Evolutionary conservation across 1,284 basidiomycete species (phyloP).

Genomic region (Tylopilus sp.): DNA sequence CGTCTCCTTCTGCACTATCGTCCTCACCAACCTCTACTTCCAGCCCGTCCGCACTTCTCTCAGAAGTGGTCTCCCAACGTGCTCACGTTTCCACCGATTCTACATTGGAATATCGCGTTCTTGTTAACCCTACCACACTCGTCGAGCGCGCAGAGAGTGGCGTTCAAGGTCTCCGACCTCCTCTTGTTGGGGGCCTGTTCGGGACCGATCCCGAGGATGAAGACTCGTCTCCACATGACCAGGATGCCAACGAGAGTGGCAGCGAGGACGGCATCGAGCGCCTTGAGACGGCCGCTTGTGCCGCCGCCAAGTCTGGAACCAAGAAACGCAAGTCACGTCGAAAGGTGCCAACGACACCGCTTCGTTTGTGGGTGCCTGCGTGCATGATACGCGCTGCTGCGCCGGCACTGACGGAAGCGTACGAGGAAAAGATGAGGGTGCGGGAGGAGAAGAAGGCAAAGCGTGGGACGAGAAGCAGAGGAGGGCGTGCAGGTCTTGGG

Average conservation of each 20-base stretch:
- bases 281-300: slow-evolving; percentile 55
- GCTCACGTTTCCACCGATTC: slow-evolving; percentile 75
- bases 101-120: slow-evolving; percentile 78
- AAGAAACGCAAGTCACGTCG: slow-evolving; percentile 51
- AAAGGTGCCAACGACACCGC: slow-evolving; percentile 56
- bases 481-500: slow-evolving; percentile 3
- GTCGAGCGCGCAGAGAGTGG: slow-evolving; percentile 73
- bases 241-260: slow-evolving; percentile 50
- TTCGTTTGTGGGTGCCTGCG: slow-evolving; percentile 82
- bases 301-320: slow-evolving; percentile 45
- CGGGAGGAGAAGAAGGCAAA: slow-evolving; percentile 63
- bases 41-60: slow-evolving; percentile 46
- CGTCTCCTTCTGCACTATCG: slow-evolving; percentile 10
- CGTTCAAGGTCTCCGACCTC: slow-evolving; percentile 67
- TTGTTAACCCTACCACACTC: slow-evolving; percentile 72
- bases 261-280: slow-evolving; percentile 47
- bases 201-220: slow-evolving; percentile 56
- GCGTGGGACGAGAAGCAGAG: slow-evolving; percentile 43
- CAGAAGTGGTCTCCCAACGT: slow-evolving; percentile 58
- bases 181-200: slow-evolving; percentile 59
- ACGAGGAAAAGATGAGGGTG: slow-evolving; percentile 61
- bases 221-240: slow-evolving; percentile 41
- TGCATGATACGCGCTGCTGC: slow-evolving; percentile 77
- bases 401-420: slow-evolving; percentile 70
- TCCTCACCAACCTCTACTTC: slow-evolving; percentile 7